Conservation (phyloP, 805 yeast species). For the Nakazawaea molendinolei region DNA sequence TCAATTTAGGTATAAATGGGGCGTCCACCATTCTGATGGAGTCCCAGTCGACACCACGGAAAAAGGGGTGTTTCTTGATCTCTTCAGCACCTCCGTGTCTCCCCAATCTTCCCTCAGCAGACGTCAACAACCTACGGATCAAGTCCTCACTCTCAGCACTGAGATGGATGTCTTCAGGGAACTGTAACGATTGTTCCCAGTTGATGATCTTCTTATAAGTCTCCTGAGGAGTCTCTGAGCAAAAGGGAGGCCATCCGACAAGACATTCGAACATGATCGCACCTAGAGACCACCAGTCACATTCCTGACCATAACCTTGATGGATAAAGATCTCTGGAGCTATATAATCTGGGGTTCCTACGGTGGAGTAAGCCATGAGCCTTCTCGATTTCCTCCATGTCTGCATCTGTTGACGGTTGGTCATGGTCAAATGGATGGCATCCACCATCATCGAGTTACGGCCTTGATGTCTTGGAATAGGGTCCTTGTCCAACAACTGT, state of each 20-base stretch:
- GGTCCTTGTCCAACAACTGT: slow-evolving; percentile 68
- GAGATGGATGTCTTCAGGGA: slow-evolving; percentile 88
- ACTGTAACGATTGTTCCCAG: slow-evolving; percentile 82
- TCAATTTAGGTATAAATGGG: slow-evolving; percentile 87
- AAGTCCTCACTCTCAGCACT: slow-evolving; percentile 86
- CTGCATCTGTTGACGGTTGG: slow-evolving; percentile 90
- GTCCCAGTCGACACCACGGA: slow-evolving; percentile 95
- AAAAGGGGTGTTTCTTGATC: slow-evolving; percentile 84
- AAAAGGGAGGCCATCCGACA: slow-evolving; percentile 96
- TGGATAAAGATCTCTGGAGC: slow-evolving; percentile 92
- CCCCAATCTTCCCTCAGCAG: slow-evolving; percentile 76
- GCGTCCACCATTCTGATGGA: slow-evolving; percentile 83
- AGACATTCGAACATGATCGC: slow-evolving; percentile 96
- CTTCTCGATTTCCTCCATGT: slow-evolving; percentile 93
- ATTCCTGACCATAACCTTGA: slow-evolving; percentile 94
- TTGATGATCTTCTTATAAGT: slow-evolving; percentile 86
- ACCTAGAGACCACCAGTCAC: slow-evolving; percentile 98
- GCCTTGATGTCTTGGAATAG: slow-evolving; percentile 20
- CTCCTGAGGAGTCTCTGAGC: slow-evolving; percentile 91
- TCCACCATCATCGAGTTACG: slow-evolving; percentile 86
- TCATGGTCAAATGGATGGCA: slow-evolving; percentile 91
- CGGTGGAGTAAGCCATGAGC: slow-evolving; percentile 92
- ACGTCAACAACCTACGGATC: slow-evolving; percentile 68
- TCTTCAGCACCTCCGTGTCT: slow-evolving; percentile 89
- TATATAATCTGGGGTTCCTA: slow-evolving; percentile 93